phyloP scores from a whole-genome alignment of 768 basidiomycete species.

The Sistotremastrum niveocremeum region DNA sequence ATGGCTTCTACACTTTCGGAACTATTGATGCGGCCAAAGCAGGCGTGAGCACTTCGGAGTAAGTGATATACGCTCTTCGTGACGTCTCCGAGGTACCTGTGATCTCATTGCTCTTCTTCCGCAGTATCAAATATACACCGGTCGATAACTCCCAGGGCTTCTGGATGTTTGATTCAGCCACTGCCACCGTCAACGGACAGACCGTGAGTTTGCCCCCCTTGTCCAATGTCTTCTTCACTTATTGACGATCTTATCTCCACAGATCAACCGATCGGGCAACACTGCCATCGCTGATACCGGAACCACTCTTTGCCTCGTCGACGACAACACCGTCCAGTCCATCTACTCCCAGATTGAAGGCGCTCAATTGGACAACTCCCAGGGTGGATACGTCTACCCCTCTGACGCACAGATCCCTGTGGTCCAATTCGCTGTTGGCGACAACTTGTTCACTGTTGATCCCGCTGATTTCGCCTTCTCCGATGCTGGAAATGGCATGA shows the following conservation, averaged over 20 bases:
- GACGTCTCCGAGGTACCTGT: background rate
- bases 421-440: slow-evolving; percentile 21
- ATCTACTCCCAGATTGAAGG: slow-evolving; percentile 24
- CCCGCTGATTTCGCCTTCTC: slow-evolving; percentile 13
- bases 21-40: slow-evolving; percentile 19
- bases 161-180: slow-evolving; percentile 23
- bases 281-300: slow-evolving; percentile 27
- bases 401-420: slow-evolving; percentile 17
- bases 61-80: background rate
- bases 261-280: slow-evolving; percentile 14
- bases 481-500: slow-evolving; percentile 10
- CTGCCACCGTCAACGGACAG: slow-evolving; percentile 13
- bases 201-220: slow-evolving; percentile 7
- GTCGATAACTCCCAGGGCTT: slow-evolving; percentile 22
- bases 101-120: background rate
- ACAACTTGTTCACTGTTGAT: slow-evolving; percentile 17
- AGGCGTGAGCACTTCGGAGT: slow-evolving; percentile 1
- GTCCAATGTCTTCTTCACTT: background rate
- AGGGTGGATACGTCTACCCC: slow-evolving; percentile 27
- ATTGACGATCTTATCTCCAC: background rate
- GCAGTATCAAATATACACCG: slow-evolving; percentile 1
- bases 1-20: slow-evolving; percentile 29
- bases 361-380: slow-evolving; percentile 19
- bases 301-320: slow-evolving; percentile 18
- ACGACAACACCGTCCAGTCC: slow-evolving; percentile 18